Evolutionary conservation across 1,139 yeast genomes (phyloP), one percentile per base, ranked within the genome.

Genomic region (Arxiozyma slooffiae): DNA sequence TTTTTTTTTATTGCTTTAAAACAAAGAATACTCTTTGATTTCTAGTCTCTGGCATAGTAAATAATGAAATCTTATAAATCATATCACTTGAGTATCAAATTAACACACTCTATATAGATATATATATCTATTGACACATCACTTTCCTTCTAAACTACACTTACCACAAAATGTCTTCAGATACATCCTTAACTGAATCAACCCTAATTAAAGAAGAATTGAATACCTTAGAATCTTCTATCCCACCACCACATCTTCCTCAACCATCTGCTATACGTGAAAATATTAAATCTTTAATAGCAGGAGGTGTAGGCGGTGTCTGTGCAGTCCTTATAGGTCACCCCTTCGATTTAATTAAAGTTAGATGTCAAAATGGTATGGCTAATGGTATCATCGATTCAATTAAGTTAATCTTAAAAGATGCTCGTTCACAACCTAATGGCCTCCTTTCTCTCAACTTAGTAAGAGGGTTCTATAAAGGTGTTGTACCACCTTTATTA

Each of bases 251-350:
- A 1, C 38, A 26, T 20, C 49, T 48, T 9, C 48, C 43, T 21
- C 38, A 18, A 41, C 23, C 46, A n/a, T 41, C 46, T 8, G 53
- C 60, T 8, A 38, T 62, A 36, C 50, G 57, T 14, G 72, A 70
- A 20, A 71, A 71, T 52, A 51, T 85, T 60, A 88, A 90, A 67
- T 86, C 97, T 3, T 81, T 92, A 60, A 82, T 82, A 17, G 83
- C 97, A 11, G 98, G 98, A 46, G 98, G 97, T 17, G 80, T 83
- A 46, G 89, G 90, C 48, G 90, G 90, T 54, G 69, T 82, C 21
- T 81, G 90, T 67, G 95, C 96, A 4, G 96, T 89, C 30, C 67
- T 89, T 46, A 88, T 96, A 0, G 98, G 97, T 42, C 97, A 92
- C 66, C 97, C 97, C 1, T 92, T 92, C 66, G 98, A 92, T 67